Evolutionary conservation across 805 yeast genomes (phyloP).

Genomic region (Candida alai): DNA sequence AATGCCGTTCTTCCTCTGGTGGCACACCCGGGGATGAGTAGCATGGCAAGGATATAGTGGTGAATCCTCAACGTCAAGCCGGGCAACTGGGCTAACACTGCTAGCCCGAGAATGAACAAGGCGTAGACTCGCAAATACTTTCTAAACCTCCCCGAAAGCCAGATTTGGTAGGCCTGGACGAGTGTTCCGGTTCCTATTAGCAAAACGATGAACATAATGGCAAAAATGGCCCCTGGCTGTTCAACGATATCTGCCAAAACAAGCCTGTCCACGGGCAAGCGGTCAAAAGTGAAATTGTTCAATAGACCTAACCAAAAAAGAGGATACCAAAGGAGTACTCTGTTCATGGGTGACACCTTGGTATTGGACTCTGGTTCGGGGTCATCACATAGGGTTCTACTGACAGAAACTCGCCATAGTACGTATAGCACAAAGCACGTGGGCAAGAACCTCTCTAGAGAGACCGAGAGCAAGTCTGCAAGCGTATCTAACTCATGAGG

Average conservation of each 20-base stretch:
- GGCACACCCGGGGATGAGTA: conserved; percentile 79
- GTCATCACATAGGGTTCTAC: conserved; percentile 38
- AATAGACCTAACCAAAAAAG: conserved; percentile 80
- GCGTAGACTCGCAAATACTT: conserved; percentile 56
- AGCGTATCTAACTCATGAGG: conserved; percentile 49
- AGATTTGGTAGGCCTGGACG: conserved; percentile 72
- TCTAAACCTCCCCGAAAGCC: conserved; percentile 71
- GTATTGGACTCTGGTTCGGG: conserved; percentile 9
- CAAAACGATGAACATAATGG: conserved; percentile 50
- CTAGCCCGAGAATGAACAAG: conserved; percentile 39
- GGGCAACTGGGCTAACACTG: conserved; percentile 49
- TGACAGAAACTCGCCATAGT: conserved; percentile 57
- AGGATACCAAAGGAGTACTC: conserved; percentile 66
- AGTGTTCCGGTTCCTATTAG: conserved; percentile 51
- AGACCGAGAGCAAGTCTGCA: conserved; percentile 63
- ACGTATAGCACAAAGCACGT: conserved; percentile 65
- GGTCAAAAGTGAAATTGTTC: conserved; percentile 84
- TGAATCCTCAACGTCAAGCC: conserved; percentile 75
- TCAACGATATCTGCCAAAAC: conserved; percentile 65
- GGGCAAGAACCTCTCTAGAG: conserved; percentile 74
- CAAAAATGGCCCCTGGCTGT: conserved; percentile 73
- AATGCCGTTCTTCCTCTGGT: conserved; percentile 69
- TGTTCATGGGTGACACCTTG: conserved; percentile 35
- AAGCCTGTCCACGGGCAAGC: conserved; percentile 82
- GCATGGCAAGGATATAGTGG: conserved; percentile 70